phyloP scores from a whole-genome alignment of 371 early-diverging fungal species.

The Mortierella sp. region DNA sequence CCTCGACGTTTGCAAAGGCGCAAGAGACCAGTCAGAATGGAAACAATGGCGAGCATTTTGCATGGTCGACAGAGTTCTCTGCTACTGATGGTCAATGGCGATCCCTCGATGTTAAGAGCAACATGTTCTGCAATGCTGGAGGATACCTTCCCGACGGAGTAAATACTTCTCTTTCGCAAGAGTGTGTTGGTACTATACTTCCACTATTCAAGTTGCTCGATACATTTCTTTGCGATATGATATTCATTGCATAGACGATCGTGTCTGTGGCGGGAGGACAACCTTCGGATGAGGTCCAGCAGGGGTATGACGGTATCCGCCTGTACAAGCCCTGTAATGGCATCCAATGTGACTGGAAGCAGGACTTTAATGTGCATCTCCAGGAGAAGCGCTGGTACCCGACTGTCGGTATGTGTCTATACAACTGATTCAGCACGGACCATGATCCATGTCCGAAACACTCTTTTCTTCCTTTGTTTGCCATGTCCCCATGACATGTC shows the following conservation, averaged over 20 bases:
- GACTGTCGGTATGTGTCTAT: constrained; percentile 58
- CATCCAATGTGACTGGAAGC: constrained; percentile 49
- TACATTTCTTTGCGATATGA: too few species aligned
- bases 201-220: too few species aligned
- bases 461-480: neutral
- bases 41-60: constrained; percentile 50
- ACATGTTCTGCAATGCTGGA: constrained; percentile 75
- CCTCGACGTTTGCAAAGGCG: constrained; percentile 29
- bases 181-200: neutral
- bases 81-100: constrained; percentile 63
- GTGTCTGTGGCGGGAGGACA: constrained; percentile 54
- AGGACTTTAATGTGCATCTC: constrained; percentile 45
- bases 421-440: neutral
- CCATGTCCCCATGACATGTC: neutral
- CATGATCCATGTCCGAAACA: neutral
- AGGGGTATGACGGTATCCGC: constrained; percentile 70
- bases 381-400: constrained; percentile 72
- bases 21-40: constrained; percentile 28
- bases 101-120: constrained; percentile 63
- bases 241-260: constrained; percentile 22
- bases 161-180: constrained; percentile 47
- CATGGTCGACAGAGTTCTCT: constrained; percentile 67
- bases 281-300: constrained; percentile 44
- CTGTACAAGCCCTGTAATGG: constrained; percentile 67
- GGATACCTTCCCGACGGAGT: constrained; percentile 64